Conservation (phyloP, 768 basidiomycete genomes). For the Ramaria sp. region DNA sequence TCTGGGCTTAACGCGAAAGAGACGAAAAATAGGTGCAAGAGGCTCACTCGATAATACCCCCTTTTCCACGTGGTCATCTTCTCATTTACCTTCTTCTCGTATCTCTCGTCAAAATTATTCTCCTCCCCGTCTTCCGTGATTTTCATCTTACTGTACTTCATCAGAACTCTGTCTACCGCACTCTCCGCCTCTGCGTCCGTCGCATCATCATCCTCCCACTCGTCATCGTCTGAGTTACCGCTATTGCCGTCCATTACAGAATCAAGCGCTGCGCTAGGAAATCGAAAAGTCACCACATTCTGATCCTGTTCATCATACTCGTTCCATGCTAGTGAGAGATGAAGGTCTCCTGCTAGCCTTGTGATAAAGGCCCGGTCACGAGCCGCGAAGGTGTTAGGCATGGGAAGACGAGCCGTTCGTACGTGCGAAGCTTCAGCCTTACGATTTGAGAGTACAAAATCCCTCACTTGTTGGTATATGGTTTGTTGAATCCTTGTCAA, state of each 20-base stretch:
- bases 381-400: conserved; percentile 74
- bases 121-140: conserved; percentile 61
- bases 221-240: conserved; percentile 43
- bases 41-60: conserved; percentile 71
- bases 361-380: conserved; percentile 73
- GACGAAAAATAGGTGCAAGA: background rate
- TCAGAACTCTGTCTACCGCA: conserved; percentile 74
- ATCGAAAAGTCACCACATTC: conserved; percentile 60
- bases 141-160: conserved; percentile 81
- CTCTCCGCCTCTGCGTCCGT: conserved; percentile 61
- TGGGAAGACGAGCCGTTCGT: conserved; percentile 37
- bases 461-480: conserved; percentile 70
- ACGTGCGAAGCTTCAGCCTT: conserved; percentile 19
- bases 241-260: conserved; percentile 27
- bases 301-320: conserved; percentile 80
- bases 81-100: conserved; percentile 61
- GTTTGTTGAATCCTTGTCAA: conserved; percentile 65
- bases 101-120: conserved; percentile 67
- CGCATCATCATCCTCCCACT: conserved; percentile 40
- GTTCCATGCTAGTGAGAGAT: conserved; percentile 82
- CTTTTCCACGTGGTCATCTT: conserved; percentile 94
- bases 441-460: conserved; percentile 48
- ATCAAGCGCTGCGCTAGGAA: conserved; percentile 33
- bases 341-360: conserved; percentile 64
- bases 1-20: background rate